Base-by-base conservation (phyloP, 2,329 filamentous ascomycete genomes). In the Phialocephala subalpina region DNA sequence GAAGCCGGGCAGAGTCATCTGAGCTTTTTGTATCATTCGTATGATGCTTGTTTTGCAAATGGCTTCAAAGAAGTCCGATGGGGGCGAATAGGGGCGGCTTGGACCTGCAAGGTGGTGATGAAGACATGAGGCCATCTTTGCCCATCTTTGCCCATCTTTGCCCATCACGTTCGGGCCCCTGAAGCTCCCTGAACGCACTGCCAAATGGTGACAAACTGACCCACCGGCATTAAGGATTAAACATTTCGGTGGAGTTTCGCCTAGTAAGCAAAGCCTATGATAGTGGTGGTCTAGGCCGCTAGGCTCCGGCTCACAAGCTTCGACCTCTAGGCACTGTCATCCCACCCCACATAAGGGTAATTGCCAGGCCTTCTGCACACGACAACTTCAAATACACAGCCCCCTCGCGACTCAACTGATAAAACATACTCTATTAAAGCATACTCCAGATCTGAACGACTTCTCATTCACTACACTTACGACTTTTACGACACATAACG, bases 361-460 rank as follows among this genome's bases (percentile, higher is more conserved):
- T n/a, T n/a, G n/a, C n/a, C n/a, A n/a, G n/a, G n/a, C n/a, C n/a
- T n/a, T 53, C 49, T 16, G 25, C 12, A 22, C 11, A 14, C 42
- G 2, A 16, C 38, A 16, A n/a, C 38, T 42, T 6, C 38, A n/a
- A 9, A 6, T 53, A 53, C 49, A 53, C 49, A 53, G 49, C 49
- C 49, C 49, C 49, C 49, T 53, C 29, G 49, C 49, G 49, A 53
- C 49, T 27, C 25, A 3, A 53, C 14, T 53, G 49, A 53, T 53
- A 53, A 14, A 49, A 53, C 49, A 53, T 53, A 29, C 49, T 20
- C 4, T 53, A 53, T 53, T 22, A 49, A 49, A 5, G 45, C 20
- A 6, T 49, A 9, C 25, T n/a, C n/a, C 4, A 20, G 22, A 5
- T 7, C 49, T 33, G 29, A 33, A 29, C 2, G 18, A 53, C 25